phyloP scores from a whole-genome alignment of 1,284 basidiomycete genomes.

The Coriolopsis trogii region DNA sequence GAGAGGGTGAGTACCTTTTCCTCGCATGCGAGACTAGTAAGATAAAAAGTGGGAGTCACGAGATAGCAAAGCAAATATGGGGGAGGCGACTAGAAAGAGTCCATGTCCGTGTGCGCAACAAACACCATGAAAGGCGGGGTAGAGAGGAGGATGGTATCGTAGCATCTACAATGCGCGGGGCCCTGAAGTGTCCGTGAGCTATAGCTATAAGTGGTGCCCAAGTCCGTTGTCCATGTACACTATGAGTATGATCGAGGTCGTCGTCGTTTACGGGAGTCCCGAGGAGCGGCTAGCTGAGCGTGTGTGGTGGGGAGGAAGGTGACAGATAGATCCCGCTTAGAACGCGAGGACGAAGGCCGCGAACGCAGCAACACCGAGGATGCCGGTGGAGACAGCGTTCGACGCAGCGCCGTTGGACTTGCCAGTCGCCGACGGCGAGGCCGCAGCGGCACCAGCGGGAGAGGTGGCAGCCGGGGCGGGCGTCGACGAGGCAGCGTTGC shows the following conservation, averaged over 20 bases:
- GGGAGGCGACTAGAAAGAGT: constrained; percentile 23
- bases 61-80: constrained; percentile 22
- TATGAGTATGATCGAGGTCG: not conserved
- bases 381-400: constrained; percentile 49
- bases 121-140: constrained; percentile 10
- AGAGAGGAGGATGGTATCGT: constrained; percentile 20
- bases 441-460: constrained; percentile 30
- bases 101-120: constrained; percentile 24
- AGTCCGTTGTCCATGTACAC: constrained; percentile 20
- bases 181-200: constrained; percentile 24
- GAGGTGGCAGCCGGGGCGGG: constrained; percentile 32
- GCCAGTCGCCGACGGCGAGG: constrained; percentile 30
- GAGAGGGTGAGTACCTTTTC: constrained; percentile 31
- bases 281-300: not conserved
- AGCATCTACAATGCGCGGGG: constrained; percentile 26
- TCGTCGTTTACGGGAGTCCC: constrained; percentile 8
- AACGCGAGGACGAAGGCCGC: constrained; percentile 59
- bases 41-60: constrained; percentile 26
- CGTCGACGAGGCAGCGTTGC: constrained; percentile 25
- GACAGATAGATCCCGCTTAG: constrained; percentile 40
- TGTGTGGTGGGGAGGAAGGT: not conserved
- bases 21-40: constrained; percentile 39
- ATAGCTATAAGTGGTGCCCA: constrained; percentile 20
- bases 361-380: constrained; percentile 53
- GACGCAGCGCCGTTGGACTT: constrained; percentile 50